Percentiles rank a stretch among this genome's conserved stretches.
These are phyloP conservation scores for Artemisia tridentata DNA, from an alignment of 129 eudicot species.

Conservation along the genomic window DNA sequence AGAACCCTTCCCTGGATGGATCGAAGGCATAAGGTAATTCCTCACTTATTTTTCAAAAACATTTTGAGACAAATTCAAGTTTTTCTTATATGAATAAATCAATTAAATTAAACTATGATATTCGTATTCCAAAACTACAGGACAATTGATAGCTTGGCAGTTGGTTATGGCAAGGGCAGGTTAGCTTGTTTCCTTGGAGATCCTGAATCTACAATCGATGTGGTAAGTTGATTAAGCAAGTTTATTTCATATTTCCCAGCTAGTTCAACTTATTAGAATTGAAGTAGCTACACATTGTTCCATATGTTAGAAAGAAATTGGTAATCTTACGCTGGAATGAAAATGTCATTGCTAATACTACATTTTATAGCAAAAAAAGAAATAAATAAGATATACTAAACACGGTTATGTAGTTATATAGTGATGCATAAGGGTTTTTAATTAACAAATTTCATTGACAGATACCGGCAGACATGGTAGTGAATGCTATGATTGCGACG, in stretches of 20 bases:
- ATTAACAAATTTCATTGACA: not conserved
- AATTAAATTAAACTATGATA: not conserved
- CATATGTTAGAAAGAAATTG: not conserved
- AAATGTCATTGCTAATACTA: not conserved
- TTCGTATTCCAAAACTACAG: constrained; percentile 21
- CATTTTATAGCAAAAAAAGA: not conserved
- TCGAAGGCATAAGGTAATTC: constrained; percentile 45
- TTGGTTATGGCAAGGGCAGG: constrained; percentile 51
- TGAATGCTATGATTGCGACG: constrained; percentile 20
- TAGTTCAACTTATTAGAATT: not conserved
- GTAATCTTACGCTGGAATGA: too few relatives aligned
- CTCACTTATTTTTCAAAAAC: too few relatives aligned
- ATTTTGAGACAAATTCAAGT: not conserved
- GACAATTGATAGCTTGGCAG: constrained; percentile 44
- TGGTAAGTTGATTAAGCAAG: constrained; percentile 26
- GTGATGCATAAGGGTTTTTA: too few relatives aligned
- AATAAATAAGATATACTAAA: not conserved
- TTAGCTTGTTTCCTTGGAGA: constrained; percentile 40
- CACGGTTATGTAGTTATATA: not conserved
- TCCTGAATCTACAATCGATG: constrained; percentile 32
- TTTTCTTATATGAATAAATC: not conserved
- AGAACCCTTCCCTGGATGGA: constrained; percentile 72
- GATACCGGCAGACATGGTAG: constrained; percentile 25
- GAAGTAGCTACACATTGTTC: too few relatives aligned
- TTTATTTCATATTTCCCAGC: not conserved